Evolutionary conservation across 2,329 filamentous ascomycete species (phyloP).

Genomic region (Penicillium sp.): DNA sequence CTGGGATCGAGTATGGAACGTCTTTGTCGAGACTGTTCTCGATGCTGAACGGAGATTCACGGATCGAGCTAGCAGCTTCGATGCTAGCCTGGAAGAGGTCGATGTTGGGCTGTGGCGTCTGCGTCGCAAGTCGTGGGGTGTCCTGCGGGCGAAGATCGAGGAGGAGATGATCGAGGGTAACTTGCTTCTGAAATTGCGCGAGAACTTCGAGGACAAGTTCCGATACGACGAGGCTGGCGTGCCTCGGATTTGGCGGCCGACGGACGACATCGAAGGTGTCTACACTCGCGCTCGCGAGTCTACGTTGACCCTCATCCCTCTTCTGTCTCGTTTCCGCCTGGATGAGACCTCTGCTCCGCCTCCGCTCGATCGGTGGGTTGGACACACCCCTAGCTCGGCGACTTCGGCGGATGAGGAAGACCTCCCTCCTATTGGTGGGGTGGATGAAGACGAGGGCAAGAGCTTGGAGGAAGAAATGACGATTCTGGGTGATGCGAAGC

Average conservation of each 20-base stretch:
- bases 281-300: conserved; percentile 92
- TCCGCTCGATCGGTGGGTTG: conserved; percentile 80
- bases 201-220: conserved; percentile 99
- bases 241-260: conserved; percentile 92
- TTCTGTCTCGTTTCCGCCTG: conserved; percentile 80
- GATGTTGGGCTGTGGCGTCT: conserved; percentile 90
- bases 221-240: conserved; percentile 94
- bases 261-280: conserved; percentile 92
- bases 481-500: conserved; percentile 83
- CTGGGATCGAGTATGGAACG: conserved; percentile 92
- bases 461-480: conserved; percentile 95
- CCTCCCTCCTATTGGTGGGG: conserved; percentile 79
- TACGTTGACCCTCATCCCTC: conserved; percentile 83
- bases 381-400: conserved; percentile 68
- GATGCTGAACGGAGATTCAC: conserved; percentile 84
- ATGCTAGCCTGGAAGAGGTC: conserved; percentile 86
- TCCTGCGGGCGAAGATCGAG: conserved; percentile 83
- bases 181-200: conserved; percentile 86
- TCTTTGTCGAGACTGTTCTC: conserved; percentile 76
- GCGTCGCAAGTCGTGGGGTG: conserved; percentile 90
- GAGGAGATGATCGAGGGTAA: conserved; percentile 99
- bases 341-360: conserved; percentile 71
- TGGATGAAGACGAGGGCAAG: conserved; percentile 93
- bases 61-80: conserved; percentile 86
- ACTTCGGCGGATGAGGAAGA: conserved; percentile 88